Evolutionary conservation across 2,329 filamentous ascomycete genomes (phyloP).

Genomic region (Phialocephala sp.): DNA sequence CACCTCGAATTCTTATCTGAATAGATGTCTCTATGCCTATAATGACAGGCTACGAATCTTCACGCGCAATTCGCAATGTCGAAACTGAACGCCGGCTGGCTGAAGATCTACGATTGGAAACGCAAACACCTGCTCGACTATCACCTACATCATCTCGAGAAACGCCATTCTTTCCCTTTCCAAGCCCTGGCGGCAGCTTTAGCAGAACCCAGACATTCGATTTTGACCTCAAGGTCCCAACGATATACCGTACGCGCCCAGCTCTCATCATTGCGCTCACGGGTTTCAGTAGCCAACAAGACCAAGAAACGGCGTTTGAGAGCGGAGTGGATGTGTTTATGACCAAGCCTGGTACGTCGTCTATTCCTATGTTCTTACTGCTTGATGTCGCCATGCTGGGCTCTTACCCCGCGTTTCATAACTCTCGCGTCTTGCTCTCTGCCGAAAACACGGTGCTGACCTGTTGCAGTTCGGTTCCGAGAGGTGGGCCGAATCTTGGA

Average conservation of each 20-base stretch:
- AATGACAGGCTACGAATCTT: constrained; percentile 55
- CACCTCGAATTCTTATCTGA: constrained; percentile 34
- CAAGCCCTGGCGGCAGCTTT: neutral
- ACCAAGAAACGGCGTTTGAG: constrained; percentile 54
- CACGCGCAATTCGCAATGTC: constrained; percentile 53
- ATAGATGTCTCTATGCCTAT: constrained; percentile 61
- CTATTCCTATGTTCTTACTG: neutral
- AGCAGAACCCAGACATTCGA: constrained; percentile 6
- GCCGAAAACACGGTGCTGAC: neutral
- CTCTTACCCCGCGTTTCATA: neutral
- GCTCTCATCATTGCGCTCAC: constrained; percentile 58
- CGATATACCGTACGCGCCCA: constrained; percentile 23
- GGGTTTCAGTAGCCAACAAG: constrained; percentile 54
- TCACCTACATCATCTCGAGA: neutral
- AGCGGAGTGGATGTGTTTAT: constrained; percentile 60
- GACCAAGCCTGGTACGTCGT: constrained; percentile 49
- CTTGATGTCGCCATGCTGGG: neutral
- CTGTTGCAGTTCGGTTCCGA: constrained; percentile 40
- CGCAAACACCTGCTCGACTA: constrained; percentile 19
- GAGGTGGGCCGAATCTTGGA: constrained; percentile 35
- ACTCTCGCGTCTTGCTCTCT: neutral
- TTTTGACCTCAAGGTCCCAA: constrained; percentile 43
- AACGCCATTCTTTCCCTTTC: constrained; percentile 8
- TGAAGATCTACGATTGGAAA: constrained; percentile 30
- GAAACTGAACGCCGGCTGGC: constrained; percentile 43